Evolutionary conservation across 352 stramenopile species (phyloP), one percentile per base, ranked within the genome.

Genomic region (Blastocystis sp.): DNA sequence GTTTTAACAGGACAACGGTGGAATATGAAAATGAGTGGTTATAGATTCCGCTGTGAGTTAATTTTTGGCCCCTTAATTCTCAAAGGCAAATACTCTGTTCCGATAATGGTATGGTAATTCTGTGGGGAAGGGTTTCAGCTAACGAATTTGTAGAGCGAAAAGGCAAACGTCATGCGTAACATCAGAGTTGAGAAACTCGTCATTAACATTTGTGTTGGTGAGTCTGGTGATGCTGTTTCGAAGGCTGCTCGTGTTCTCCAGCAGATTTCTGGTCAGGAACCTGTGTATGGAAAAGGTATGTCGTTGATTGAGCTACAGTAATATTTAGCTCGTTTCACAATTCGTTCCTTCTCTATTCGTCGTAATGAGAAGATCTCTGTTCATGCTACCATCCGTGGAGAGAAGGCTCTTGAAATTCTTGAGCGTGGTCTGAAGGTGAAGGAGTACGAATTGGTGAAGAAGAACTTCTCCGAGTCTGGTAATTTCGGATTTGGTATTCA

Each of bases 301-400:
- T 3, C 3, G 13, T 62, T 62, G 3, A 33, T 62, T 33, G 56
- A 17, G 3, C 6, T 3, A n/a, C 2, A 62, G 19, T 62, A 62
- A 33, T 62, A 33, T 13, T 62, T 62, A 62, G 97, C 97, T 69
- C 94, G 96, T 90, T 99, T 99, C 96, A 99, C 97, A 89, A 95
- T 99, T 76, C 95, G 97, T 92, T 96, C 94, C 64, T 99, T 99
- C 92, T 95, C 96, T 90, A 99, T 99, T 92, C 95, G 97, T 92
- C 95, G 97, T 98, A 99, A 99, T 92, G 97, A 99, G 94, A 99
- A 99, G 94, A 99, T 99, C 92, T 96, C 97, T 90, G 96, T 96
- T 92, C 96, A 99, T 93, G 96, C 99, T 87, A 99, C 97, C 51
- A 92, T 98, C 68, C 96, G 97, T 91, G 97, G 97, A 91, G 96